These are phyloP conservation scores for Sporodiniella umbellata DNA, from an alignment of 371 early-diverging fungal species.

Conservation along the genomic window DNA sequence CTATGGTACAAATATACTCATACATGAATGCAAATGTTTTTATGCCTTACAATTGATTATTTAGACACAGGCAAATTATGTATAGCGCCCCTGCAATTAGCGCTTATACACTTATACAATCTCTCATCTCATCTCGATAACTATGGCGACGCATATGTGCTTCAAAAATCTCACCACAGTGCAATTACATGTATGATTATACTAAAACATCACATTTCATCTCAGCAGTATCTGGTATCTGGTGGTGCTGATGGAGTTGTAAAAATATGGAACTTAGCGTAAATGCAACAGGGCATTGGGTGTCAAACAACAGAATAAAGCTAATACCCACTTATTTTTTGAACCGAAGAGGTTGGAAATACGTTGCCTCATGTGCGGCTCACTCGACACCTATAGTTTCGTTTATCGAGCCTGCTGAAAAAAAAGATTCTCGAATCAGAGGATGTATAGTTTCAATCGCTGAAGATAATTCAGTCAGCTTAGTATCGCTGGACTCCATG, in stretches of 20 bases:
- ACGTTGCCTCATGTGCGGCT: slow-evolving; percentile 64
- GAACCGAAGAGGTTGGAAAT: slow-evolving; percentile 58
- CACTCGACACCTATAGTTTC: slow-evolving; percentile 57
- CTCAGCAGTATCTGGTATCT: slow-evolving; percentile 54
- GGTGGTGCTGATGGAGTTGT: slow-evolving; percentile 71
- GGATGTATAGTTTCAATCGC: slow-evolving; percentile 67
- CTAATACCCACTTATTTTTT: too few relatives aligned
- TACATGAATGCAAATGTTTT: too few relatives aligned
- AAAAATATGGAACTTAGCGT: slow-evolving; percentile 78
- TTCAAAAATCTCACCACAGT: slow-evolving; percentile 50
- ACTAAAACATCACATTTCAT: slow-evolving; percentile 44
- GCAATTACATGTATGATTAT: slow-evolving; percentile 57
- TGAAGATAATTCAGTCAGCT: slow-evolving; percentile 63
- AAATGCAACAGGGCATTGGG: slow-evolving; percentile 22
- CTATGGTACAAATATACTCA: slow-evolving; percentile 44
- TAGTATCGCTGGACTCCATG: slow-evolving; percentile 76
- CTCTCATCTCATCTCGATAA: slow-evolving; percentile 22
- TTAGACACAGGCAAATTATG: slow-evolving; percentile 55
- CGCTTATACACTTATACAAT: slow-evolving; percentile 33
- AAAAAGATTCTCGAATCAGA: slow-evolving; percentile 53
- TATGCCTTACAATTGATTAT: neutral
- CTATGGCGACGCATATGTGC: slow-evolving; percentile 19
- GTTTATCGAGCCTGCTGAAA: slow-evolving; percentile 64
- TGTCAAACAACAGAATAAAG: too few relatives aligned
- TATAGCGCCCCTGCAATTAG: slow-evolving; percentile 45